These are phyloP conservation scores for Suhomyces xylopsoci DNA, from an alignment of 805 yeast genomes.

Conservation along the genomic window DNA sequence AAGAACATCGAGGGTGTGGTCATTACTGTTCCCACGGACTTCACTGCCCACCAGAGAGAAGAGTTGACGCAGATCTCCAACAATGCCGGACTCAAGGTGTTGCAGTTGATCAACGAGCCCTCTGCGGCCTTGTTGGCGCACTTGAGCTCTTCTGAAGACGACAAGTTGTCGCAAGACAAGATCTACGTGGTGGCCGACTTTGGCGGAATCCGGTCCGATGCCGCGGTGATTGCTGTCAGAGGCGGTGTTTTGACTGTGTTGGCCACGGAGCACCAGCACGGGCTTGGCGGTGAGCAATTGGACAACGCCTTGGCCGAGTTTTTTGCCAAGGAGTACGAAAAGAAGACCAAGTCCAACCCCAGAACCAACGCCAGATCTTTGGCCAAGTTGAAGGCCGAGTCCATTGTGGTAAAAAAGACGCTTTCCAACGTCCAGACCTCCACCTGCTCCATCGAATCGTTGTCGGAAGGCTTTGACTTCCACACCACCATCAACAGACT, in stretches of 20 bases:
- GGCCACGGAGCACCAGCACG: slow-evolving; percentile 77
- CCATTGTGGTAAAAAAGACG: slow-evolving; percentile 84
- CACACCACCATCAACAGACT: slow-evolving; percentile 90
- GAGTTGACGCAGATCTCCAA: slow-evolving; percentile 60
- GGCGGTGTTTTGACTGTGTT: slow-evolving; percentile 90
- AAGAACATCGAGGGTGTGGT: slow-evolving; percentile 76
- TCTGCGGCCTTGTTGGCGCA: slow-evolving; percentile 88
- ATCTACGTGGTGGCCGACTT: slow-evolving; percentile 90
- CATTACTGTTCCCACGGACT: slow-evolving; percentile 87
- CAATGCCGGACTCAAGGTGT: slow-evolving; percentile 72
- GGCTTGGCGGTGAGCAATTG: slow-evolving; percentile 83
- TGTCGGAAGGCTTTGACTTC: slow-evolving; percentile 92
- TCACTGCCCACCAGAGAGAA: slow-evolving; percentile 66
- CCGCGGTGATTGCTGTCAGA: slow-evolving; percentile 87
- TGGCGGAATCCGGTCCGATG: slow-evolving; percentile 95
- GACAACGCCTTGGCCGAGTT: slow-evolving; percentile 77
- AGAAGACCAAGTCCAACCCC: slow-evolving; percentile 80
- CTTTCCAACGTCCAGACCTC: slow-evolving; percentile 85
- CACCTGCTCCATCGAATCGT: slow-evolving; percentile 89
- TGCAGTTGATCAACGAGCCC: slow-evolving; percentile 91
- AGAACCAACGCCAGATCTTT: slow-evolving; percentile 75
- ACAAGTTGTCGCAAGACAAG: slow-evolving; percentile 58
- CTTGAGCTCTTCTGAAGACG: slow-evolving; percentile 48
- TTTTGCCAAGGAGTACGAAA: slow-evolving; percentile 92
- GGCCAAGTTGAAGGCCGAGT: slow-evolving; percentile 83